Evolutionary conservation across 139 green algal genomes (phyloP), one percentile per base, ranked within the genome.

Genomic region (Closterium sp.): DNA sequence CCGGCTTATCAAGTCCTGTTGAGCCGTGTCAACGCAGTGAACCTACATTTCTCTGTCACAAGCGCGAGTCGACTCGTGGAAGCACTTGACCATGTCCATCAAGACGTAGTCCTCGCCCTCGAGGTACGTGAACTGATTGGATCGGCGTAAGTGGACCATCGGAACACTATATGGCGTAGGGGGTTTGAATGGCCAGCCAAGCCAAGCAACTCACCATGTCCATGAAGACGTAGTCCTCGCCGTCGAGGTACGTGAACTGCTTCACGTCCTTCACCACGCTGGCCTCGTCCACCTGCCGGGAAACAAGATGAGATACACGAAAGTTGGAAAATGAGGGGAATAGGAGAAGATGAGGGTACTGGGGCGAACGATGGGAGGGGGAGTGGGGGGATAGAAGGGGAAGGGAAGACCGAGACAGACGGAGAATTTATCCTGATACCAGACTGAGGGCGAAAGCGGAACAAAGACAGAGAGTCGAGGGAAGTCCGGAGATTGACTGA

Each of bases 241-340:
- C 87, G 23, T 93, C 88, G 8, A 25, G 16, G 64, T 92, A 93
- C 33, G 91, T 93, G 88, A 66, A 89, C 91, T 93, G 90, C 85
- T 86, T 93, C 64, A 93, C 87, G 33, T 93, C 90, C 81, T 93
- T 93, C 33, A 83, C 23, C 86, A 94, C 93, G 32, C 9, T 90
- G 5, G 36, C 31, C 88, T 97, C 96, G 33, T 96, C 95, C 33
- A 99, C 92, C 31, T 90, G 95, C 43, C 12, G 12, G 43, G 9
- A 16, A 2, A 69, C n/a, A n/a, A n/a, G n/a, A n/a, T n/a, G 12
- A 9, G 43, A 69, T 12, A 69, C 43, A 16, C 43, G 43, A 69
- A 69, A 2, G 8, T 25, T 9, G 8, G 12, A 69, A 16, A 69
- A 69, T 1, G 43, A 69, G 43, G 21, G 9, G 23, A 69, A 16